Evolutionary conservation across 129 eudicot species (phyloP), one percentile per base, ranked within the genome.

Genomic region (Deinandra increscens): DNA sequence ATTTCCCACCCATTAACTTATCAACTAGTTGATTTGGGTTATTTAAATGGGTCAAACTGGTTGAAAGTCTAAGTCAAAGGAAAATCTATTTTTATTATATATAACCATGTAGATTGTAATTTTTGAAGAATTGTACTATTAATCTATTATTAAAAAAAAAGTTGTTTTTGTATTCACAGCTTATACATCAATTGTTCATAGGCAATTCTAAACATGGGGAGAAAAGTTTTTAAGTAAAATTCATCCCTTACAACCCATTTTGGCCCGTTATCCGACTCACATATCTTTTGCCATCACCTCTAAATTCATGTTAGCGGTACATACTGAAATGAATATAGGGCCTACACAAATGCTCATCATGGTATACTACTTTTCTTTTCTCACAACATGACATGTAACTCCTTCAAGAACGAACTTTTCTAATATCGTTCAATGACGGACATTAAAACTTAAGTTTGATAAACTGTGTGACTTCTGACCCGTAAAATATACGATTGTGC

Each of bases 401-500:
- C 31, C 31, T 26, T 1, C 31, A 19, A 20, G 3, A 20, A 13
- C 43, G 4, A 8, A 2, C 39, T 15, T 67, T 54, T 3, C n/a
- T 41, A n/a, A 39, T 39, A 41, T 5, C 43, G 45, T 58, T 44
- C 13, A 34, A n/a, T 0, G 13, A 59, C n/a, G 3, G 26, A 19
- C 36, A 67, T 8, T 31, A 46, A 51, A 69, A 69, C 37, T 19
- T 36, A 50, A 10, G 20, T 41, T 64, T 64, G 17, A 64, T 39
- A 41, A 42, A 7, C 7, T 11, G 13, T 15, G 23, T 43, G 23
- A 26, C 5, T 63, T 74, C 43, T 64, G 23, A 75, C 67, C 60
- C 12, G 31, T 7, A 55, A 12, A 39, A 54, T 29, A 53, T 76
- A 61, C 38, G 26, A 15, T 38, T 29, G 56, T 83, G 88, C 97